Conservation (phyloP, 306 rosid genomes). For the Begonia fuchsioides region DNA sequence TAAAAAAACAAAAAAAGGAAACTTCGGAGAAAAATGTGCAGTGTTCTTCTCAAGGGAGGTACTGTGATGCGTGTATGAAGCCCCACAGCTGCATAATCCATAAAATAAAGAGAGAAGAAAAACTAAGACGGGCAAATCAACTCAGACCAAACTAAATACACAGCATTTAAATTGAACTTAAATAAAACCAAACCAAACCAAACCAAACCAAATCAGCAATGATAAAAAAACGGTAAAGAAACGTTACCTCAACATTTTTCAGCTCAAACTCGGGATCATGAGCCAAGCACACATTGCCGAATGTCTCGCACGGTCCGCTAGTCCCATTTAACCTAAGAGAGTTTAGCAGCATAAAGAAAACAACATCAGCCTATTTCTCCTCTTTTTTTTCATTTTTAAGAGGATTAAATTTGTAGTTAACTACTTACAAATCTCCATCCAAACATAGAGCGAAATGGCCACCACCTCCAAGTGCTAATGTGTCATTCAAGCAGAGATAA, state of each 20-base stretch:
- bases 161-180: no score
- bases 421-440: conserved; percentile 84
- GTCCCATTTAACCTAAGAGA: conserved; percentile 73
- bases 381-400: no score
- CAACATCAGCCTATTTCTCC: no score
- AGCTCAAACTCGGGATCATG: conserved; percentile 75
- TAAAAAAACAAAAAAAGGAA: neutral
- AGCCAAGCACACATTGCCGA: conserved; percentile 75
- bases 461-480: conserved; percentile 89
- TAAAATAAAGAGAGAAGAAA: no score
- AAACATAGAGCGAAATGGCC: conserved; percentile 75
- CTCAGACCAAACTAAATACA: no score
- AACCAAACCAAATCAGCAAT: no score
- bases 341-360: conserved; percentile 11
- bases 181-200: no score
- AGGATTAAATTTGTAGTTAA: neutral
- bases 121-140: no score
- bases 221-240: neutral
- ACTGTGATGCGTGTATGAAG: conserved; percentile 63
- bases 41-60: conserved; percentile 24
- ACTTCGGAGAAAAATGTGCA: neutral
- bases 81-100: conserved; percentile 84
- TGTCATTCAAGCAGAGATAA: conserved; percentile 54
- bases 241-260: conserved; percentile 78
- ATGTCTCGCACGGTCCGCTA: conserved; percentile 83